A percentile compares a stretch with the other conserved stretches of the same genome.
Conservation (phyloP, 164 flowering plant species). For the Macadamia integrifolia region DNA sequence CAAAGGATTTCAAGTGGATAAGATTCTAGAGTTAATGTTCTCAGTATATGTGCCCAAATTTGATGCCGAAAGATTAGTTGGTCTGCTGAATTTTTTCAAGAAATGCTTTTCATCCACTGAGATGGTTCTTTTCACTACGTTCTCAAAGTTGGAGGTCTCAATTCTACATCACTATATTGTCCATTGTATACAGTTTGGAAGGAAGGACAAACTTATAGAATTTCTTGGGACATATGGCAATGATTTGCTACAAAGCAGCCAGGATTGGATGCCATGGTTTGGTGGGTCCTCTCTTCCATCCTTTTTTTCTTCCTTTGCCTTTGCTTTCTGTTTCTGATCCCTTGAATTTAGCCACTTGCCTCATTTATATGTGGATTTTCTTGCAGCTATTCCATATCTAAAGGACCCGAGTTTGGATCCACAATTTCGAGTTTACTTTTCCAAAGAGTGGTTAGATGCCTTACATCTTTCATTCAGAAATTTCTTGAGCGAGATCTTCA, state of each 20-base stretch:
- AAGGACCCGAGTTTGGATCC: conserved; percentile 47
- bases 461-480: conserved; percentile 69
- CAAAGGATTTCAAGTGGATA: conserved; percentile 81
- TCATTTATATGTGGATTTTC: not conserved
- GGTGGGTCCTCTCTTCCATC: conserved; percentile 36
- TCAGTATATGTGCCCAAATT: conserved; percentile 64
- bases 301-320: conserved; percentile 2
- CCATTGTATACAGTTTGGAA: conserved; percentile 55
- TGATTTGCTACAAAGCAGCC: conserved; percentile 49
- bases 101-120: conserved; percentile 57
- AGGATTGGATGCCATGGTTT: conserved; percentile 87
- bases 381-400: conserved; percentile 82
- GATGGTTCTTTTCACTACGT: conserved; percentile 30
- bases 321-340: not conserved
- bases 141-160: conserved; percentile 69
- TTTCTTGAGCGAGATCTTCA: conserved; percentile 72
- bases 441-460: conserved; percentile 82
- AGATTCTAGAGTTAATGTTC: conserved; percentile 72
- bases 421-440: conserved; percentile 23
- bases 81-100: conserved; percentile 59
- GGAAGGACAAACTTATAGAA: conserved; percentile 64
- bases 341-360: not conserved
- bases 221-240: conserved; percentile 55
- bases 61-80: conserved; percentile 58
- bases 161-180: conserved; percentile 65